These are phyloP conservation scores for Ophiosphaerella narmari DNA, from an alignment of 2,329 filamentous ascomycete genomes.

Conservation along the genomic window DNA sequence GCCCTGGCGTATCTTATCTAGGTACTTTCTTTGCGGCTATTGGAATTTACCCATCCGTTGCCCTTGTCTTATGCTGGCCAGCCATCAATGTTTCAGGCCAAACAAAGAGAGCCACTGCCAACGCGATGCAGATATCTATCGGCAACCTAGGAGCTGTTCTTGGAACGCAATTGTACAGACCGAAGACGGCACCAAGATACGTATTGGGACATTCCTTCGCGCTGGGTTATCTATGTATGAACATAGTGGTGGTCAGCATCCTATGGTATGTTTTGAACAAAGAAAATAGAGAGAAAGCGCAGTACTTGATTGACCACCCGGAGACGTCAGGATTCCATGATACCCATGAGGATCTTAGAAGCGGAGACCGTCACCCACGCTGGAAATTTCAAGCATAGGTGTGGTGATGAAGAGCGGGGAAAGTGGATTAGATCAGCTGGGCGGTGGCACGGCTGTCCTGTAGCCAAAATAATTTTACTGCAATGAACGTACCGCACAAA, in stretches of 20 bases:
- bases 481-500: too few species aligned
- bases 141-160: slow-evolving; percentile 53
- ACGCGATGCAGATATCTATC: slow-evolving; percentile 56
- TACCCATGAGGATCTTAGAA: slow-evolving; percentile 34
- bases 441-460: too few species aligned
- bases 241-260: slow-evolving; percentile 36
- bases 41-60: slow-evolving; percentile 47
- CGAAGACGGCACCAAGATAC: slow-evolving; percentile 41
- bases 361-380: slow-evolving; percentile 42
- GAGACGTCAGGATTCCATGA: slow-evolving; percentile 37
- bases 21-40: slow-evolving; percentile 46
- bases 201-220: slow-evolving; percentile 44
- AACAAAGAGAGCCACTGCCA: slow-evolving; percentile 57
- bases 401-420: background rate
- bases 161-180: slow-evolving; percentile 45
- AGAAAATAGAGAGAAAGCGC: slow-evolving; percentile 39
- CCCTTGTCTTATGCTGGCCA: slow-evolving; percentile 54
- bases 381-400: slow-evolving; percentile 41
- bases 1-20: slow-evolving; percentile 44
- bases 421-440: too few species aligned
- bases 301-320: slow-evolving; percentile 27
- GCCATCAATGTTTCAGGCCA: slow-evolving; percentile 59
- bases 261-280: slow-evolving; percentile 38
- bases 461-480: too few species aligned
- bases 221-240: slow-evolving; percentile 39